Base-by-base conservation (phyloP, 768 basidiomycete species). In the Leccinellum albellum region DNA sequence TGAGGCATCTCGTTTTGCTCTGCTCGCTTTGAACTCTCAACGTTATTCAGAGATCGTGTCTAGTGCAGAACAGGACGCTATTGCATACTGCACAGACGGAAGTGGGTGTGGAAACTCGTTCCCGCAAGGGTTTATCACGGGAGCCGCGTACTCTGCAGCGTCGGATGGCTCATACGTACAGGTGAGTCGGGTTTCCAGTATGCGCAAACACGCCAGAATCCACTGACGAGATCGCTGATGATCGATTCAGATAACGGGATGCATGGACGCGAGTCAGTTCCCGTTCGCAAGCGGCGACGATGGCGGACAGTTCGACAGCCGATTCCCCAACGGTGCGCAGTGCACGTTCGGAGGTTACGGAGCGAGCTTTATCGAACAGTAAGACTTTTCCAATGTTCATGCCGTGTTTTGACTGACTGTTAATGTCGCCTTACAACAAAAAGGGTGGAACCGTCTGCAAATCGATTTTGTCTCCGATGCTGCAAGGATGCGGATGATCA, bases 351-450 rank as follows among this genome's bases (percentile, higher is more conserved):
- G 81, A 42, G 80, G 80, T 5, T 76, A 74, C 45, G 79, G 75
- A 6, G 78, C 79, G 37, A 82, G 80, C 55, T 82, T 82, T 57
- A 80, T 82, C 37, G 73, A 81, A 63, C 72, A 74, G 81, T 81
- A 56, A 61, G 79, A 40, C 14, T 0, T 26, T 45, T 1, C 60
- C 40, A 1, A 14, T 45, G 8, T 29, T 14, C 13, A 4, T 24
- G 26, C 33, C 14, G 28, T n/a, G 33, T 28, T 35, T 32, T 31
- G 23, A 10, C 15, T 61, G 44, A 58, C 51, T 8, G 2, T 29
- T 45, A 14, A 50, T 23, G 28, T 45, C 8, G 15, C 44, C 1
- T 10, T 56, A 13, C 23, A 3, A 45, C 37, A 45, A 45, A 53
- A 51, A 81, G 81, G 50, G 70, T 82, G 46, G 80, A 82, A 57